phyloP scores from a whole-genome alignment of 2,329 filamentous ascomycete species.

The Rhytidhysteron rufulum region DNA sequence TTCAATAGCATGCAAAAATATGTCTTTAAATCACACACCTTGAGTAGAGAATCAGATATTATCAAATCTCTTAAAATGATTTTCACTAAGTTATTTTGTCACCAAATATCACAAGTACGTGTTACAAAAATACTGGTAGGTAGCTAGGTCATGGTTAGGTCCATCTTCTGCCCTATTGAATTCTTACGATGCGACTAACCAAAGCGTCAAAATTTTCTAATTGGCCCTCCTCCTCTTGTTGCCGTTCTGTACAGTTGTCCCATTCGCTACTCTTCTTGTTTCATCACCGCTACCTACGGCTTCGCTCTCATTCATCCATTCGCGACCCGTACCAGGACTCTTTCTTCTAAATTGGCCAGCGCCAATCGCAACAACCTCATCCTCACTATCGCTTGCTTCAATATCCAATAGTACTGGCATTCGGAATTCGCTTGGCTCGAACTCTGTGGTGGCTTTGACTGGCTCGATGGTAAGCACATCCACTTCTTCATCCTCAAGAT shows the following conservation, averaged over 20 bases:
- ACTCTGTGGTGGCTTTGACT: slow-evolving; percentile 52
- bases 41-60: no score
- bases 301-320: slow-evolving; percentile 59
- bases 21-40: no score
- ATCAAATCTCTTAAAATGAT: no score
- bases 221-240: slow-evolving; percentile 33
- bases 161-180: no score
- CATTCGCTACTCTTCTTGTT: slow-evolving; percentile 23
- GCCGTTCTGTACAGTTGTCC: slow-evolving; percentile 25
- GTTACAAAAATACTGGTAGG: no score
- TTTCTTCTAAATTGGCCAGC: slow-evolving; percentile 82
- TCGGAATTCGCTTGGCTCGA: slow-evolving; percentile 62
- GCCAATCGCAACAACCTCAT: slow-evolving; percentile 68
- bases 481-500: slow-evolving; percentile 88
- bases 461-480: slow-evolving; percentile 79
- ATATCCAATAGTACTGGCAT: slow-evolving; percentile 95
- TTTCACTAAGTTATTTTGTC: no score
- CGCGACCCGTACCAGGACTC: slow-evolving; percentile 71
- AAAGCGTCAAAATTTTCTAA: no score
- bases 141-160: no score
- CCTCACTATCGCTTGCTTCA: slow-evolving; percentile 91
- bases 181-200: no score
- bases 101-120: no score
- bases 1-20: no score
- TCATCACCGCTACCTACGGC: slow-evolving; percentile 37